Conservation (phyloP, 2,329 filamentous ascomycete species). For the Fusarium fracticaudum region DNA sequence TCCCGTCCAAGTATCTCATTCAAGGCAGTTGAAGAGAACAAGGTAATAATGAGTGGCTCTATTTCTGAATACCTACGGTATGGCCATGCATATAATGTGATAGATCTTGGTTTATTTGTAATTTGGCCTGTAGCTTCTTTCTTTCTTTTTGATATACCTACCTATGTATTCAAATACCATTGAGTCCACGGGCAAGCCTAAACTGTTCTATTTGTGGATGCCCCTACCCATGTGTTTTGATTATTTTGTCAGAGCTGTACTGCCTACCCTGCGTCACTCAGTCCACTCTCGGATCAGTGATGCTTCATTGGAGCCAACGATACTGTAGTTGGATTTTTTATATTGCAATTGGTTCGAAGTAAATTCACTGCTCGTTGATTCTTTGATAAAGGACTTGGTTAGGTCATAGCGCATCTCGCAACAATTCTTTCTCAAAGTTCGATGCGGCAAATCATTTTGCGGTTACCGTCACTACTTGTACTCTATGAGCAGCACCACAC, state of each 20-base stretch:
- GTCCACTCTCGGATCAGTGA: not conserved
- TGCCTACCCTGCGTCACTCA: not conserved
- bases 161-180: not conserved
- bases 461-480: not conserved
- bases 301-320: not conserved
- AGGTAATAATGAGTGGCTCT: not conserved
- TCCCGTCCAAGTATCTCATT: not conserved
- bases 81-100: not conserved
- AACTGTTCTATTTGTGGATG: not conserved
- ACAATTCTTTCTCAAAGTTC: not conserved
- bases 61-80: not conserved
- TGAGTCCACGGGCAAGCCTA: not conserved
- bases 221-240: not conserved
- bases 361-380: not conserved
- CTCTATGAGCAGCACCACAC: not conserved
- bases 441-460: no score
- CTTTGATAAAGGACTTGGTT: not conserved
- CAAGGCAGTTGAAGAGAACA: not conserved
- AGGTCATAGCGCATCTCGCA: not conserved
- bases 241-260: not conserved
- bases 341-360: not conserved
- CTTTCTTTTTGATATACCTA: not conserved
- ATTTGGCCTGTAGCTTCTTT: not conserved
- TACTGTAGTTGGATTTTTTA: not conserved
- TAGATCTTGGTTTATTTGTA: not conserved